A percentile compares a stretch with the other conserved stretches of the same genome.
Evolutionary conservation across 2,329 filamentous ascomycete genomes (phyloP).

Genomic region (Anisogramma anomala): DNA sequence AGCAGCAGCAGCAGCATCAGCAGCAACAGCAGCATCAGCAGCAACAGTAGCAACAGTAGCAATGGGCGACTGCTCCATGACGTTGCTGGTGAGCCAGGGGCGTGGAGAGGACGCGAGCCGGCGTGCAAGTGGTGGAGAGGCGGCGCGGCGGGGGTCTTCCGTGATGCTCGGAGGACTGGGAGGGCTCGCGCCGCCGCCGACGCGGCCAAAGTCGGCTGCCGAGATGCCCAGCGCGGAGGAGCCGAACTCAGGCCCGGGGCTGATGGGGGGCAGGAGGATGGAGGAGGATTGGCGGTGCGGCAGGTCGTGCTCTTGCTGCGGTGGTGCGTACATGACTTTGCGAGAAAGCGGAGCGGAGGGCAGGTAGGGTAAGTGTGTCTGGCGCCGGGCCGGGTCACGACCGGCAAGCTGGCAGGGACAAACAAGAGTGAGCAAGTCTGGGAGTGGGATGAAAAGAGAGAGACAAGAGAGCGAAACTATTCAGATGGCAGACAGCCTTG

Average conservation of each 20-base stretch:
- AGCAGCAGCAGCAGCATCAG: background rate
- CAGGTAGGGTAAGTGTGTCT: background rate
- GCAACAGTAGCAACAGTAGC: background rate
- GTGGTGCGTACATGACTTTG: conserved; percentile 10
- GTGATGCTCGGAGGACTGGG: too few species aligned
- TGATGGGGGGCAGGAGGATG: conserved; percentile 46
- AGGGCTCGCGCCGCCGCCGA: background rate
- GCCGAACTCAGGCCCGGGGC: conserved; percentile 16
- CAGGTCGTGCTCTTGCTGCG: conserved; percentile 15
- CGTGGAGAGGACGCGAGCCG: conserved; percentile 9
- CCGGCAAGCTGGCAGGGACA: too few species aligned
- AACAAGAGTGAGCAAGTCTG: too few species aligned
- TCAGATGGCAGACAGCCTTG: too few species aligned
- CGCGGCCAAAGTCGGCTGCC: conserved; percentile 24
- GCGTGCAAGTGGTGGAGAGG: conserved; percentile 5
- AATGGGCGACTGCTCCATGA: too few species aligned
- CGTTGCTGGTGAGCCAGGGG: conserved; percentile 14
- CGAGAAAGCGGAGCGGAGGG: background rate
- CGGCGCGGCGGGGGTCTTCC: too few species aligned
- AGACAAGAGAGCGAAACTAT: too few species aligned
- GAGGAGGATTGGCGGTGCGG: conserved; percentile 39
- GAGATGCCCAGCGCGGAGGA: conserved; percentile 45
- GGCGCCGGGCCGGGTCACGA: too few species aligned
- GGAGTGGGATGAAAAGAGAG: too few species aligned
- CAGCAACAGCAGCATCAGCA: too few species aligned